Percentiles rank a stretch among this genome's conserved stretches.
Evolutionary conservation across 768 basidiomycete species (phyloP).

Genomic region (Termitomyces sp.): DNA sequence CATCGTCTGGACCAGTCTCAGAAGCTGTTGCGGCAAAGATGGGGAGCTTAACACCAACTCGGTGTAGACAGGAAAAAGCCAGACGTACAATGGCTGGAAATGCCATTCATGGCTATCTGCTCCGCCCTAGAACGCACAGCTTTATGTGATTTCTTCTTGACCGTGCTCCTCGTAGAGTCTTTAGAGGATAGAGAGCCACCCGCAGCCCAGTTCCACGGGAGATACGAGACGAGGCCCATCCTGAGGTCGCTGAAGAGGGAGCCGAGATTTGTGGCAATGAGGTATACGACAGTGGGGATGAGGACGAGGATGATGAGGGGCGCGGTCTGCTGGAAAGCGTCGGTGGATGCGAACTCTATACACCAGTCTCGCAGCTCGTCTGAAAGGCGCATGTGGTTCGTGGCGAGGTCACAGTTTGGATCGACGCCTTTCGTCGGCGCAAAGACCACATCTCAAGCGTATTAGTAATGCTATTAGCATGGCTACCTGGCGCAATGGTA

Average conservation of each 20-base stretch:
- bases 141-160: slow-evolving; percentile 45
- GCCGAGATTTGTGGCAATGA: slow-evolving; percentile 27
- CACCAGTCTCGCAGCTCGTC: slow-evolving; percentile 35
- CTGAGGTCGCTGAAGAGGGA: slow-evolving; percentile 21
- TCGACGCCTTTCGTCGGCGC: neutral
- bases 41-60: neutral
- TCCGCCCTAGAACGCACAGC: slow-evolving; percentile 48
- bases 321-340: slow-evolving; percentile 47
- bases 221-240: slow-evolving; percentile 54
- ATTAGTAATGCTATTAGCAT: slow-evolving; percentile 9
- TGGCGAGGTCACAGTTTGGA: slow-evolving; percentile 9
- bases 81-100: slow-evolving; percentile 21
- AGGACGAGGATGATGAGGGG: slow-evolving; percentile 52
- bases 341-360: slow-evolving; percentile 32
- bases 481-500: slow-evolving; percentile 92
- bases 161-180: slow-evolving; percentile 16
- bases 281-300: slow-evolving; percentile 46
- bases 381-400: slow-evolving; percentile 37
- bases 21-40: neutral
- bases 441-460: fast-evolving
- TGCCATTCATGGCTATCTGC: slow-evolving; percentile 43
- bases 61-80: neutral
- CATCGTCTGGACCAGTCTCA: slow-evolving; percentile 24
- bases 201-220: slow-evolving; percentile 64
- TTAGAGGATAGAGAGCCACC: slow-evolving; percentile 12